phyloP scores from a whole-genome alignment of 2,329 filamentous ascomycete genomes.

The Biscogniauxia marginata region DNA sequence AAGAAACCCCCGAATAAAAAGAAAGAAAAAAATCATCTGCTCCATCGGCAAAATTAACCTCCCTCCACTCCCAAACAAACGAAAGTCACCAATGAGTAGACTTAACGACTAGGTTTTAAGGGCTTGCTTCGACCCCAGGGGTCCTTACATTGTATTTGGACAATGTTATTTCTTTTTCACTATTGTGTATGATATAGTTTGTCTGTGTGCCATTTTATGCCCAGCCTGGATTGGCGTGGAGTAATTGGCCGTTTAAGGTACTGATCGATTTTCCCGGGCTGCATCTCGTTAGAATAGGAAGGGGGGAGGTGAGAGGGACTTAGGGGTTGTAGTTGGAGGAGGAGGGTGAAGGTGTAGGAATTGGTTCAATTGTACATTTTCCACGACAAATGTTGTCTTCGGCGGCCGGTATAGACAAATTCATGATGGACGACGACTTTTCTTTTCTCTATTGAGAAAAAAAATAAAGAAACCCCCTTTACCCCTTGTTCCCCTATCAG shows the following conservation, averaged over 20 bases:
- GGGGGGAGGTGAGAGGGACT: conserved; percentile 11
- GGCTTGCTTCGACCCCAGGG: too few relatives aligned
- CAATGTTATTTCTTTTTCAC: neutral
- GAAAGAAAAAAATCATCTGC: neutral
- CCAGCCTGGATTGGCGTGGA: too few relatives aligned
- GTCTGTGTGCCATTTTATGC: too few relatives aligned
- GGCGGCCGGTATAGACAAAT: conserved; percentile 27
- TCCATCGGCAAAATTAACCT: neutral
- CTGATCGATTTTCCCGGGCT: conserved; percentile 5
- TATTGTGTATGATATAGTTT: neutral
- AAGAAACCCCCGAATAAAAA: neutral
- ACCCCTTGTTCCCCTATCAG: conserved; percentile 48
- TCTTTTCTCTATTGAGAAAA: conserved; percentile 7
- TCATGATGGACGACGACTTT: conserved; percentile 16
- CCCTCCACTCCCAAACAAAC: conserved; percentile 15
- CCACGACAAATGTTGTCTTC: conserved; percentile 15
- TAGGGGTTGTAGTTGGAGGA: conserved; percentile 8
- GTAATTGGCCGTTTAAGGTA: too few relatives aligned
- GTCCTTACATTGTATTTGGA: neutral
- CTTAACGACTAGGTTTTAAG: neutral
- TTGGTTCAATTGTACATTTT: conserved; percentile 18
- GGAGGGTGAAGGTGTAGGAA: conserved; percentile 8
- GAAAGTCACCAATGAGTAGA: neutral
- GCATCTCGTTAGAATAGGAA: conserved; percentile 13
- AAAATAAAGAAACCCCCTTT: conserved; percentile 7